Conservation (phyloP, 1,139 yeast species). For the Meyerozyma sp. region DNA sequence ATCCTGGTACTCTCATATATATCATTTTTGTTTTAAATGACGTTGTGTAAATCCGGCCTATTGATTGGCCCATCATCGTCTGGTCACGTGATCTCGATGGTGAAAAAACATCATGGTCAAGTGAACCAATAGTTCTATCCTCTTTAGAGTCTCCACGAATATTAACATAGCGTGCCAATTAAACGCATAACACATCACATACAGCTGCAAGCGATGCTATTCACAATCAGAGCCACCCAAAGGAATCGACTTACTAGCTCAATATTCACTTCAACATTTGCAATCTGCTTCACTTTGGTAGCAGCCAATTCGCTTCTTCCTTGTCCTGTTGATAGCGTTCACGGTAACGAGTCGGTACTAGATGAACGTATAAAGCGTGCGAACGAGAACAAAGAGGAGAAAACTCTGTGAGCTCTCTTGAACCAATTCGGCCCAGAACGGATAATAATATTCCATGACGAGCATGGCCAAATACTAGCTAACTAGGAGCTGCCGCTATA, state of each 20-base stretch:
- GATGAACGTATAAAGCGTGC: conserved; percentile 19
- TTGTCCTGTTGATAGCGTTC: conserved; percentile 62
- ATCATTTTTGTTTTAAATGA: too few species aligned
- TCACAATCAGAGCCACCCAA: conserved; percentile 46
- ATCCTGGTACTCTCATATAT: background rate
- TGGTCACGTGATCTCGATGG: background rate
- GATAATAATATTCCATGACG: too few species aligned
- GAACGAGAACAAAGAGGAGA: background rate
- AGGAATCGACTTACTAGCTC: conserved; percentile 58
- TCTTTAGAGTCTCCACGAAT: background rate
- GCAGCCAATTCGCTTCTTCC: conserved; percentile 66
- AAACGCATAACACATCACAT: background rate
- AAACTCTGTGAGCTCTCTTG: background rate
- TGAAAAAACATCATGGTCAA: background rate
- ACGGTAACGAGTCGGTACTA: conserved; percentile 37
- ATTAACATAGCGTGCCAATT: too few species aligned
- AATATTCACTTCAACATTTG: conserved; percentile 69
- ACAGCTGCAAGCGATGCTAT: conserved; percentile 13
- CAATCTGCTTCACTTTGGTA: conserved; percentile 65
- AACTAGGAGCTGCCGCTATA: too few species aligned
- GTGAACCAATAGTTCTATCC: background rate
- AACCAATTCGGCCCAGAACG: too few species aligned
- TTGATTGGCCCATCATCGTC: background rate
- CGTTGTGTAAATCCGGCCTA: background rate
- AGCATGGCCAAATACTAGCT: too few species aligned